phyloP scores from a whole-genome alignment of 495 filamentous ascomycete species.

The Pseudomonodictys pantanalensis region DNA sequence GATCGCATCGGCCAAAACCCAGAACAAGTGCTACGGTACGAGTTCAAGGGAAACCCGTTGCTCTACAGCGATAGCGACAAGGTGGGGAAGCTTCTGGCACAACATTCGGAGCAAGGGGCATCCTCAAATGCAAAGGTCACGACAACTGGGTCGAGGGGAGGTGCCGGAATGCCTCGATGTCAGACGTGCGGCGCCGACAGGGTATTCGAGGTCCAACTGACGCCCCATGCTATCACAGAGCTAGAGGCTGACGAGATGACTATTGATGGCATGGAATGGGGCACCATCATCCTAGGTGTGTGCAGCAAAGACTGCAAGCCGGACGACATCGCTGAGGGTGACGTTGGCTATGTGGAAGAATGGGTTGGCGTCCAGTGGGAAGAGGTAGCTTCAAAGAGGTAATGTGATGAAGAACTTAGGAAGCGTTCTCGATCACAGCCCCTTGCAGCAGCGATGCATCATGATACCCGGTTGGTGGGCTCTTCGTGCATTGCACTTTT shows the following conservation, averaged over 20 bases:
- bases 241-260: conserved; percentile 76
- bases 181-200: conserved; percentile 68
- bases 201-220: conserved; percentile 89
- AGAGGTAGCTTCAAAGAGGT: conserved; percentile 48
- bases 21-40: conserved; percentile 90
- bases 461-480: too few species aligned
- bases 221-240: conserved; percentile 83
- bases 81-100: conserved; percentile 62
- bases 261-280: conserved; percentile 97
- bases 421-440: too few species aligned
- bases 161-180: conserved; percentile 65
- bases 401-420: too few species aligned
- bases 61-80: conserved; percentile 74
- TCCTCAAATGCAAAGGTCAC: conserved; percentile 34
- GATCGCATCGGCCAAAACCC: conserved; percentile 87
- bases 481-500: too few species aligned
- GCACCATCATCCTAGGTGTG: conserved; percentile 86
- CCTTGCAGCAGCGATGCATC: too few species aligned
- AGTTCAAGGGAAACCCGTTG: conserved; percentile 75
- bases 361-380: conserved; percentile 99
- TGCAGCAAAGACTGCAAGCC: conserved; percentile 70
- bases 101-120: conserved; percentile 32
- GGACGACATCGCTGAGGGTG: conserved; percentile 43
- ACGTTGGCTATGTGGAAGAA: conserved; percentile 78
- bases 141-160: conserved; percentile 35